Evolutionary conservation across 495 filamentous ascomycete genomes (phyloP).

Genomic region (Corynascus novoguineensis): DNA sequence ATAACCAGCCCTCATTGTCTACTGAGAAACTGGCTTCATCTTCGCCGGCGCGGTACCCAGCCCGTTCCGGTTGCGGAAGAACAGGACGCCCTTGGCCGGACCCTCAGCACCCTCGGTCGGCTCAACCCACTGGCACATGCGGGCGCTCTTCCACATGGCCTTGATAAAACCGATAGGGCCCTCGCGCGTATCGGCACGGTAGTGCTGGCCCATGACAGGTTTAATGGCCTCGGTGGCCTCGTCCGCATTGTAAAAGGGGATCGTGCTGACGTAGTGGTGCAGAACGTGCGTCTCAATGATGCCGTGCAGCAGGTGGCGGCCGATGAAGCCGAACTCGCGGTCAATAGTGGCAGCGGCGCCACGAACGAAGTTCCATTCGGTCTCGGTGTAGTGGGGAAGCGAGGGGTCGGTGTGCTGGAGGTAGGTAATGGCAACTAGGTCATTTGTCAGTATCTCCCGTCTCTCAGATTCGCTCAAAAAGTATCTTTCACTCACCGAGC

Average conservation of each 20-base stretch:
- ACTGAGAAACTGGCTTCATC: conserved; percentile 14
- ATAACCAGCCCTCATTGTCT: not conserved
- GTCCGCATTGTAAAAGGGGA: conserved; percentile 88
- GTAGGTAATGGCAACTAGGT: conserved; percentile 72
- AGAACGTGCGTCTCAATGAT: conserved; percentile 91
- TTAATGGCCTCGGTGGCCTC: conserved; percentile 82
- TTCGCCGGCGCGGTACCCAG: conserved; percentile 56
- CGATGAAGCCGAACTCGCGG: conserved; percentile 84
- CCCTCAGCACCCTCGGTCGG: conserved; percentile 59
- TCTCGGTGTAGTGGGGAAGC: conserved; percentile 74
- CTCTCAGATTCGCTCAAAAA: not conserved
- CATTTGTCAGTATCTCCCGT: conserved; percentile 20
- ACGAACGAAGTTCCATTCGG: conserved; percentile 78
- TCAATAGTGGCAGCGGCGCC: conserved; percentile 85
- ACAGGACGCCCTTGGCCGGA: conserved; percentile 57
- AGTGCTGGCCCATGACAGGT: conserved; percentile 75
- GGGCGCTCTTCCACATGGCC: conserved; percentile 58
- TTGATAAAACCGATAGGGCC: conserved; percentile 61
- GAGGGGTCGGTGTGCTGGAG: conserved; percentile 86
- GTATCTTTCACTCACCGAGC: conserved; percentile 55
- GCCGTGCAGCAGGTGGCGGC: conserved; percentile 78
- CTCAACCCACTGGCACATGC: conserved; percentile 73
- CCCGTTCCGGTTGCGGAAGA: conserved; percentile 75
- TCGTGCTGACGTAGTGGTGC: conserved; percentile 79
- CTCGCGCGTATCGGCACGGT: conserved; percentile 59